phyloP scores from a whole-genome alignment of 2,329 filamentous ascomycete genomes.

The Verticillium nonalfalfae region DNA sequence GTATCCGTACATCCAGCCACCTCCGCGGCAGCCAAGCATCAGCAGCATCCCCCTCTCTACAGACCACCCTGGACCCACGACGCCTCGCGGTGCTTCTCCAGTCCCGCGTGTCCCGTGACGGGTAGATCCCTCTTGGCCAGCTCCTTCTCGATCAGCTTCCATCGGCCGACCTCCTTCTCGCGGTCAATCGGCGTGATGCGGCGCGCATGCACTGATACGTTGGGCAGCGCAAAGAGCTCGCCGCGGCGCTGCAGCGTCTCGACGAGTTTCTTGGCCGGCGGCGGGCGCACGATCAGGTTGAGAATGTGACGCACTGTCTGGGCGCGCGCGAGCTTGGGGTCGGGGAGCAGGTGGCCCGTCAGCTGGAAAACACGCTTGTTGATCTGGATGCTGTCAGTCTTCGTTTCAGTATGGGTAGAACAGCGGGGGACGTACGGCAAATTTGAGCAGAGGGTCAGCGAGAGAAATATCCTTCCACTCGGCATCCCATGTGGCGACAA shows the following conservation, averaged over 20 bases:
- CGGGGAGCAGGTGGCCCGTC: conserved; percentile 69
- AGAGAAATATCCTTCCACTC: conserved; percentile 56
- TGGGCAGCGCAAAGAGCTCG: conserved; percentile 49
- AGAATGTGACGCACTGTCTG: conserved; percentile 49
- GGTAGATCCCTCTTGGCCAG: conserved; percentile 57
- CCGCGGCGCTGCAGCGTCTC: conserved; percentile 46
- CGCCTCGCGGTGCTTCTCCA: conserved; percentile 34
- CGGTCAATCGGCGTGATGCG: conserved; percentile 66
- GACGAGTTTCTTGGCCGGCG: conserved; percentile 56
- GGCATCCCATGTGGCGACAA: conserved; percentile 39
- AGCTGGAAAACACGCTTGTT: conserved; percentile 76
- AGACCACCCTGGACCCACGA: conserved; percentile 33
- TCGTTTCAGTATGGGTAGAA: not conserved
- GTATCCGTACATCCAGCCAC: conserved; percentile 11
- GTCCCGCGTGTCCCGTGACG: conserved; percentile 37
- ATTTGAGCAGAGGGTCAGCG: conserved; percentile 55
- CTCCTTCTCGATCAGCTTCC: conserved; percentile 74
- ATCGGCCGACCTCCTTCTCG: conserved; percentile 65
- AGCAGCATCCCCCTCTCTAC: conserved; percentile 14
- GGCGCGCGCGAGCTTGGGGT: conserved; percentile 56
- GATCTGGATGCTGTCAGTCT: conserved; percentile 46
- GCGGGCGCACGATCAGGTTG: conserved; percentile 42
- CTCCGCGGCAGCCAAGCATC: conserved; percentile 5
- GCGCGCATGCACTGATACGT: conserved; percentile 61
- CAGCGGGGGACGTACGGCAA: conserved; percentile 54